phyloP scores from a whole-genome alignment of 768 basidiomycete genomes.

The Tulasnella calospora region DNA sequence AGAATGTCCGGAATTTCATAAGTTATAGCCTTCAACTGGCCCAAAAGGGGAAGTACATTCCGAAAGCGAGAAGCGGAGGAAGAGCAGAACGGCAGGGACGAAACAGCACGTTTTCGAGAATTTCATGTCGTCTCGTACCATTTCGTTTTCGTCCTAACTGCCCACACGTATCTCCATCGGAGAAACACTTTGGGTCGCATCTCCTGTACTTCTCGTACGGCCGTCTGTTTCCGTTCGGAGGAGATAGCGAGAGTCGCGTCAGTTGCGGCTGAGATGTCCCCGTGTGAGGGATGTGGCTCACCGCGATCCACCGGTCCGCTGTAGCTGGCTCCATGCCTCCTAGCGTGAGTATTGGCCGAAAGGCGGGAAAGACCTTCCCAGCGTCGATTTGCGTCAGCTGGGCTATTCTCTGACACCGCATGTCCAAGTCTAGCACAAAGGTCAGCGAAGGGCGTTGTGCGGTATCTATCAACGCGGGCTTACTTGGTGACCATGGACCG shows the following conservation, averaged over 20 bases:
- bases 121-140: constrained; percentile 13
- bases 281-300: too few species aligned
- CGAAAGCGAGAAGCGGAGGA: not conserved
- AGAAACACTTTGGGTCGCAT: constrained; percentile 14
- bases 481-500: constrained; percentile 20
- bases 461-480: not conserved
- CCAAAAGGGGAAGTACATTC: not conserved
- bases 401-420: constrained; percentile 12
- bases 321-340: not conserved
- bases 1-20: too few species aligned
- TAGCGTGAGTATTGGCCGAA: not conserved
- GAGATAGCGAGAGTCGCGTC: too few species aligned
- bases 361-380: not conserved
- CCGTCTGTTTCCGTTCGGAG: not conserved
- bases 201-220: constrained; percentile 15
- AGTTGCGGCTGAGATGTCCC: too few species aligned
- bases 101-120: not conserved
- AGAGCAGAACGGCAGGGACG: not conserved
- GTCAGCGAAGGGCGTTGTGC: not conserved
- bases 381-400: constrained; percentile 14
- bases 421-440: constrained; percentile 15
- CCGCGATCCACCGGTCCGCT: not conserved
- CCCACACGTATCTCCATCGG: constrained; percentile 24
- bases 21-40: not conserved
- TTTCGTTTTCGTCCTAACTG: not conserved